These are phyloP conservation scores for Forsythia viridissima DNA, from an alignment of 257 asterid genomes.

Conservation along the genomic window DNA sequence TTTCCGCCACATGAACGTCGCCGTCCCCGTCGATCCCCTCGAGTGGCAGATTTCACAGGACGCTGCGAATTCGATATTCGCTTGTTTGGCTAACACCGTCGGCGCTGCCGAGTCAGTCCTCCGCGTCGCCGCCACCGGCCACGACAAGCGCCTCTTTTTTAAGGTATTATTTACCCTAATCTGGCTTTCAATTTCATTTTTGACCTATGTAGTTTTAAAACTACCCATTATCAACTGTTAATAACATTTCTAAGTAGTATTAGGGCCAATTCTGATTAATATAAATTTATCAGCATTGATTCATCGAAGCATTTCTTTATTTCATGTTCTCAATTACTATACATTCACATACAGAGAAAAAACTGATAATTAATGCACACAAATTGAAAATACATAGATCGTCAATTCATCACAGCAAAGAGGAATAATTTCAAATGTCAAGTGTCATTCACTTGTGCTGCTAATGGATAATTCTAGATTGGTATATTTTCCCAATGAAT, in stretches of 20 bases:
- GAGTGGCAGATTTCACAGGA: conserved; percentile 99
- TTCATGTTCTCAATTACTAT: not conserved
- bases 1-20: conserved; percentile 90
- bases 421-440: not conserved
- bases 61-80: conserved; percentile 73
- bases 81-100: conserved; percentile 85
- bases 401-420: not conserved
- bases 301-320: not conserved
- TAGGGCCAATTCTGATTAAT: not conserved
- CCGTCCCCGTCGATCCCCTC: conserved; percentile 95
- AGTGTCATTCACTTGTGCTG: not conserved
- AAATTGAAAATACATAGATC: not conserved
- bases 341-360: not conserved
- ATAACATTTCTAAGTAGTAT: not conserved
- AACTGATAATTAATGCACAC: not conserved
- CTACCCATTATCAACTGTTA: not conserved
- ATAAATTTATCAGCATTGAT: not conserved
- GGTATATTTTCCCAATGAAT: not conserved
- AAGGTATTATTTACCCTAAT: conserved; percentile 44
- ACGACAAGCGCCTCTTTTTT: conserved; percentile 86
- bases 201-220: not conserved
- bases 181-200: not conserved
- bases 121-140: conserved; percentile 99
- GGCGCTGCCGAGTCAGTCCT: conserved; percentile 99
- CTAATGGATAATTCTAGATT: not conserved